Evolutionary conservation across 345 rosid genomes (phyloP), one percentile per base, ranked within the genome.

Genomic region (Excoecaria agallocha): DNA sequence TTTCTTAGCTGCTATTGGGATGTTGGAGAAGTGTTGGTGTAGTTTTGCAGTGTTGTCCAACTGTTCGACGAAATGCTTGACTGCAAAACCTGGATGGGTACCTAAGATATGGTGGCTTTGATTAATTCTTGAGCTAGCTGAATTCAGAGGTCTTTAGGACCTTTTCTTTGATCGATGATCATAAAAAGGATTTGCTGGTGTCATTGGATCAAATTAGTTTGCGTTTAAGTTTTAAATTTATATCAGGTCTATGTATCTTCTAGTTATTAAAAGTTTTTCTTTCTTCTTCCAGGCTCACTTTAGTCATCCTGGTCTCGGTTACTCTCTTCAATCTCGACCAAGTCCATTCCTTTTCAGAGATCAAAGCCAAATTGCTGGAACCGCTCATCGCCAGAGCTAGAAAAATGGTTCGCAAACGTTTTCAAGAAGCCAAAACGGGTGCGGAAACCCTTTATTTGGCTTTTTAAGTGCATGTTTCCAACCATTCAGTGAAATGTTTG

Each of bases 361-460:
- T 49, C 43, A 50, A 68, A 63, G 48, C 24, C 8, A 16, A 19
- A 41, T 61, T 48, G 0, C 67, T 46, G 58, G 1, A 48, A 57
- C 30, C 55, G 16, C 24, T 17, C 56, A 3, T 60, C 70, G 17
- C 8, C 13, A 38, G n/a, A 19, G 43, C 22, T 17, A 7, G n/a
- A 25, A 59, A 72, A 76, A 92, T 90, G 96, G 88, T 82, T 59
- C 87, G 88, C 67, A 87, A 87, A 79, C 79, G 87, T 74, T 85
- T 78, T 69, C 89, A 78, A 69, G 82, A 78, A 73, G 87, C 94
- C 58, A 85, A 89, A 79, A 89, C 88, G 35, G 96, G 93, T 90
- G 43, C 24, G 1, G 9, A 4, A 15, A 16, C 7, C 6, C 0
- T 19, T 3, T 11, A 3, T 0, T 1, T 12, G 6, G 6, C 1